These are phyloP conservation scores for Boletus pseudopeckii DNA, from an alignment of 768 basidiomycete species.

Conservation along the genomic window DNA sequence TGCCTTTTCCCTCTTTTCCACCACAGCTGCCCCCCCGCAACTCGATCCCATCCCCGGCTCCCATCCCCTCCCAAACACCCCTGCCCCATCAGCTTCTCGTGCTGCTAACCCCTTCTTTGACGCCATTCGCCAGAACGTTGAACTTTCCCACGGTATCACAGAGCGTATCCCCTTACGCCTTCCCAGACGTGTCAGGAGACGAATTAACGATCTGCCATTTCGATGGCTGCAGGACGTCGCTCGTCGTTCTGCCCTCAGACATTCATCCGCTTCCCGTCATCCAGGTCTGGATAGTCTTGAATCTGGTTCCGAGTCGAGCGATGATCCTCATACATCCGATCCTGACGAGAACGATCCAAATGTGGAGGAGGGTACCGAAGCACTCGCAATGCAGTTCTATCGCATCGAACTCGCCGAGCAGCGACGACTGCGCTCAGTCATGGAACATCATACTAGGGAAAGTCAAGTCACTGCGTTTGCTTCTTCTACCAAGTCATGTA, in stretches of 20 bases:
- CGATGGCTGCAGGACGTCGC: constrained; percentile 76
- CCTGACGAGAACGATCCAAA: constrained; percentile 36
- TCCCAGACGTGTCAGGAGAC: constrained; percentile 44
- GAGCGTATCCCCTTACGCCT: constrained; percentile 78
- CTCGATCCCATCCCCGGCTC: constrained; percentile 3
- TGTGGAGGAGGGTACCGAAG: constrained; percentile 68
- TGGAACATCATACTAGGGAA: constrained; percentile 85
- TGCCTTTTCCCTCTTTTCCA: constrained; percentile 57
- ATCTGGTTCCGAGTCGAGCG: constrained; percentile 35
- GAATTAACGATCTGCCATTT: constrained; percentile 76
- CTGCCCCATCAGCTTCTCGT: constrained; percentile 23
- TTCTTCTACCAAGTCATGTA: constrained; percentile 8
- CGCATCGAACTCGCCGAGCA: constrained; percentile 90
- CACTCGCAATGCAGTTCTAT: constrained; percentile 91
- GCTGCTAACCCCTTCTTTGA: constrained; percentile 89
- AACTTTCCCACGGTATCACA: constrained; percentile 69
- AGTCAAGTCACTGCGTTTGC: constrained; percentile 24
- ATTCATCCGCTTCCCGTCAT: constrained; percentile 10
- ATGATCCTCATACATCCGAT: constrained; percentile 31
- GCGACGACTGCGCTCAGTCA: constrained; percentile 79
- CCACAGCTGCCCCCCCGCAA: constrained; percentile 27
- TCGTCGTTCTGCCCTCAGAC: constrained; percentile 39
- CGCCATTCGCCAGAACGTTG: constrained; percentile 83
- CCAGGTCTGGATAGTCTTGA: constrained; percentile 17
- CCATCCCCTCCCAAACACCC: constrained; percentile 10